Evolutionary conservation across 148 eudicot species (phyloP), one percentile per base, ranked within the genome.

Genomic region (Camellia granthamiana): DNA sequence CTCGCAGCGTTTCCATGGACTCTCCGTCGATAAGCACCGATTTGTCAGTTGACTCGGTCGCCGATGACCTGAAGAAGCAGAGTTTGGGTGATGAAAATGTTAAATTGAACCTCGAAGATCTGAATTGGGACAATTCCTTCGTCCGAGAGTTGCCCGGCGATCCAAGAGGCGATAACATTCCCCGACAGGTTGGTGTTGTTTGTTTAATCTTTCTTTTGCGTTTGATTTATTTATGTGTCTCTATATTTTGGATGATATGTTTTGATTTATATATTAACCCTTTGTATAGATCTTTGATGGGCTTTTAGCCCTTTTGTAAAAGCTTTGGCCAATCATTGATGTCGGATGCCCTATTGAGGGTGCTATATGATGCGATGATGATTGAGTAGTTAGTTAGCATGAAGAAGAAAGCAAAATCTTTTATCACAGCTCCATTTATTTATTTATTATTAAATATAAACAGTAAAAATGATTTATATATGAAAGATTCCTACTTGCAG

Each of bases 21-120:
- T 75, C 84, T 13, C 69, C 80, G 58, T 77, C 82, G 51, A 61
- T 69, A 7, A 63, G 75, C 49, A 42, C 87, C 70, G 83, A 70
- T 15, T 21, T 64, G 19, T 52, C 82, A 21, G 81, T 91, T 41
- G 92, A 89, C 7, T 85, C 90, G 5, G 78, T 93, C 16, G 54
- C 87, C 62, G 84, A 88, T 44, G 90, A 81, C 74, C 83, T 91
- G 66, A 86, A 84, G 54, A 90, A 89, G 75, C 95, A 91, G 58
- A 88, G 73, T 8, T 81, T 90, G n/a, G 75, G 77, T 55, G 54
- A 78, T 3, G 78, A 64, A 3, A 82, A 73, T 79, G 82, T 74
- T 42, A 86, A 72, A 38, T 84, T 87, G 81, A 91, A 81, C 67
- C 91, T 94, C 15, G 93, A 74, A 41, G 77, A 74, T 56, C 77